phyloP scores from a whole-genome alignment of 257 asterid species.

The Salvia rosmarinus region DNA sequence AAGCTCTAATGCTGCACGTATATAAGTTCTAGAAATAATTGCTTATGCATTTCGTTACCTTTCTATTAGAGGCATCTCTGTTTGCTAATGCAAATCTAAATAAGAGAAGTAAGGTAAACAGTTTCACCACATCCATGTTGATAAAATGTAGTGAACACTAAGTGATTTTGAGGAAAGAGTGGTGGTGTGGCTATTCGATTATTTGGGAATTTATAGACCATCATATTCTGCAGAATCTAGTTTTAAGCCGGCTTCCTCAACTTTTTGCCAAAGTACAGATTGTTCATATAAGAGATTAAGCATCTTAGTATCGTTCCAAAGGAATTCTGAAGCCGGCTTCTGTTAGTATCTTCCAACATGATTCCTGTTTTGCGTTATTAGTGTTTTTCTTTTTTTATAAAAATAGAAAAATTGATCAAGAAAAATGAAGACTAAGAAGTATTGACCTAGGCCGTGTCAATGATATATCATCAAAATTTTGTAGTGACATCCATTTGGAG shows the following conservation, averaged over 20 bases:
- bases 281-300: neutral
- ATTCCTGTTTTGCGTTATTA: neutral
- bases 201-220: constrained; percentile 35
- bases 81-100: constrained; percentile 37
- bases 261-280: constrained; percentile 9
- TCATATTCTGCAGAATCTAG: neutral
- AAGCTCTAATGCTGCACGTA: constrained; percentile 11
- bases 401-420: neutral
- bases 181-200: constrained; percentile 11
- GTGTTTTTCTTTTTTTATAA: neutral
- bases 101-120: constrained; percentile 33
- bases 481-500: constrained; percentile 14
- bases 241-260: constrained; percentile 25
- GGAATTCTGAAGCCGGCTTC: constrained; percentile 41
- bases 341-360: constrained; percentile 11
- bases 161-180: constrained; percentile 10
- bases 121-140: constrained; percentile 36
- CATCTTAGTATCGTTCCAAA: constrained; percentile 2
- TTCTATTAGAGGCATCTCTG: constrained; percentile 34
- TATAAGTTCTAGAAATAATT: neutral
- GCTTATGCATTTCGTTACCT: constrained; percentile 40
- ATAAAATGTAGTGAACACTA: neutral
- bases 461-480: neutral
- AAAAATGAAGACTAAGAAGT: neutral
- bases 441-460: neutral